A percentile compares a stretch with the other conserved stretches of the same genome.
Evolutionary conservation across 2,329 filamentous ascomycete species (phyloP).

Genomic region (Colletotrichum sp.): DNA sequence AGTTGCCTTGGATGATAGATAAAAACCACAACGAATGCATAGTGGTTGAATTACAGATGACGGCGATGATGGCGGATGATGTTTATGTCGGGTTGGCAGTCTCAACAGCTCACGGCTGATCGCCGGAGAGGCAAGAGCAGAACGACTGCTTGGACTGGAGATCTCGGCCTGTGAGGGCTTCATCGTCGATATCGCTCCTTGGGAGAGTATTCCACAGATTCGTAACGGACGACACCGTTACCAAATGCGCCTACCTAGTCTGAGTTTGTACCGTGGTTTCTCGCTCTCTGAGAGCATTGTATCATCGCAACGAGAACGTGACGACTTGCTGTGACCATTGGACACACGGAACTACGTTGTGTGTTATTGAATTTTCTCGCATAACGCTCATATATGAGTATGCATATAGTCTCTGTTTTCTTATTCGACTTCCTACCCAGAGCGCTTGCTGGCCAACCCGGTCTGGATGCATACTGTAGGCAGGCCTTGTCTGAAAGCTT

Average conservation of each 20-base stretch:
- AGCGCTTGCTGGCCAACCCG: fast-evolving
- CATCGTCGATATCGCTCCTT: not conserved
- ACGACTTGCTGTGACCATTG: too few relatives aligned
- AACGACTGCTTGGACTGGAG: not conserved
- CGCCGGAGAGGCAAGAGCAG: not conserved
- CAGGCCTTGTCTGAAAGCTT: too few relatives aligned
- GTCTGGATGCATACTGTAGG: not conserved
- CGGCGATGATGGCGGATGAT: not conserved
- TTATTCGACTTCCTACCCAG: not conserved
- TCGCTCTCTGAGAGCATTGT: not conserved
- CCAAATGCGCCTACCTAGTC: not conserved
- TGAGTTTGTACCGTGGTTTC: not conserved
- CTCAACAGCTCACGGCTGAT: not conserved
- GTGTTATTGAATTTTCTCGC: not conserved
- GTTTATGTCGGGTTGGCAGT: not conserved
- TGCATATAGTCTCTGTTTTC: not conserved
- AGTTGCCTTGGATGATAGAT: fast-evolving
- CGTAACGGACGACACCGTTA: not conserved
- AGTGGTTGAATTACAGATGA: not conserved
- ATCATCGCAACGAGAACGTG: not conserved
- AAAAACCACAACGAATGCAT: fast-evolving
- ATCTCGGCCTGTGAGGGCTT: not conserved
- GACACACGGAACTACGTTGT: fast-evolving
- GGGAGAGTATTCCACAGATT: fast-evolving
- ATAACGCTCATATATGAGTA: not conserved